These are phyloP conservation scores for Citrullus colocynthis DNA, from an alignment of 306 rosid genomes.

Conservation along the genomic window DNA sequence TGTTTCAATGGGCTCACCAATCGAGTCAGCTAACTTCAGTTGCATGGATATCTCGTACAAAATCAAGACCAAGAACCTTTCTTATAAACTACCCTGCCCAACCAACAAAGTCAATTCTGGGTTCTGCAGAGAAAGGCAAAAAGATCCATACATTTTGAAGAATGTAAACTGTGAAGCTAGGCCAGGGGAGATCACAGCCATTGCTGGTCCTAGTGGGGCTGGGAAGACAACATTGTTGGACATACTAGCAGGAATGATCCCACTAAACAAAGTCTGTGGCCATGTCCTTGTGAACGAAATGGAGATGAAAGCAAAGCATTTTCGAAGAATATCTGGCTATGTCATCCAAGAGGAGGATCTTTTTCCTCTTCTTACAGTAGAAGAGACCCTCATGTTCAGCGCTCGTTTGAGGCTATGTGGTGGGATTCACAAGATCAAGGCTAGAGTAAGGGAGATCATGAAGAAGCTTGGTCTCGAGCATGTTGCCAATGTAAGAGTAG, in stretches of 20 bases:
- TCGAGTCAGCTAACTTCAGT: not conserved
- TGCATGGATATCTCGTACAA: not conserved
- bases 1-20: slow-evolving; percentile 15
- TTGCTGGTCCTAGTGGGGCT: slow-evolving; percentile 41
- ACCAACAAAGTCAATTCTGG: slow-evolving; percentile 4
- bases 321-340: slow-evolving; percentile 32
- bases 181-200: slow-evolving; percentile 31
- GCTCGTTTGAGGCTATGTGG: slow-evolving; percentile 25
- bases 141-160: slow-evolving; percentile 19
- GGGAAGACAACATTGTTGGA: slow-evolving; percentile 36
- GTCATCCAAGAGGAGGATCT: slow-evolving; percentile 30
- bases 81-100: slow-evolving; percentile 16
- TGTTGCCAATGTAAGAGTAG: slow-evolving; percentile 18
- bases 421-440: slow-evolving; percentile 14
- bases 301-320: slow-evolving; percentile 21
- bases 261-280: slow-evolving; percentile 14
- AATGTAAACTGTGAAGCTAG: slow-evolving; percentile 30
- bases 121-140: slow-evolving; percentile 8
- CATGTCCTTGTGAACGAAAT: slow-evolving; percentile 28
- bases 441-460: slow-evolving; percentile 22
- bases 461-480: slow-evolving; percentile 32
- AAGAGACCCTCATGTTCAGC: slow-evolving; percentile 30
- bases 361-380: slow-evolving; percentile 30
- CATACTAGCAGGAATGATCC: slow-evolving; percentile 27
- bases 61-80: slow-evolving; percentile 22